Evolutionary conservation across 116 monocot genomes (phyloP), one percentile per base, ranked within the genome.

Genomic region (Trichopus zeylanicus): DNA sequence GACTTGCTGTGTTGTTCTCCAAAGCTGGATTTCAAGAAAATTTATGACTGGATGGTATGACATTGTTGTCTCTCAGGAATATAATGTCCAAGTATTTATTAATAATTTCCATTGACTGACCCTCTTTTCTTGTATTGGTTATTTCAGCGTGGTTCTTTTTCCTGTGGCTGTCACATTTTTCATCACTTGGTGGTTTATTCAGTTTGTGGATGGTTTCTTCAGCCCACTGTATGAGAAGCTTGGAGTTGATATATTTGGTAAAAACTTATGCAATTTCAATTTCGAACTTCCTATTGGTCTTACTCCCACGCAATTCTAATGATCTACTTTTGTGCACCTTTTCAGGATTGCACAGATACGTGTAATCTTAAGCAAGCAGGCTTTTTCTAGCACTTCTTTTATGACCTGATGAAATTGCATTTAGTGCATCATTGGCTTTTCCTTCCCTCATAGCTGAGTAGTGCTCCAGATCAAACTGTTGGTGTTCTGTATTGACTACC

Each of bases 151-250:
- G 11, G 97, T 97, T 55, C 79, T 97, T 29, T 97, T 97, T 67
- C 97, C 97, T 59, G 97, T 91, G 34, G 97, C 97, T 26, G 82
- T 97, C 58, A 97, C 97, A 34, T 91, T 97, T 64, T 97, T 91
- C 66, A 69, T 97, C 20, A 97, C 97, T 38, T 91, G 97, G 97
- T 97, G 97, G 97, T 85, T 97, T 75, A 74, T 97, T 77, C 91
- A 87, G 69, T 97, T 97, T 70, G 81, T 97, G 55, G 97, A 97
- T 82, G 91, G 97, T 27, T 97, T 97, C 64, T 97, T 97, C 73
- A 97, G 97, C 65, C 91, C 97, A 53, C 18, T 97, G 23, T 97
- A 97, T 74, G 79, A 63, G 25, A 73, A 63, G 61, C 73, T 97
- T 52, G 91, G 97, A 8, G n/a, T 97, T 53, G 67, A 97, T 48